Base-by-base conservation (phyloP, 768 basidiomycete genomes). In the Serendipita sp. region DNA sequence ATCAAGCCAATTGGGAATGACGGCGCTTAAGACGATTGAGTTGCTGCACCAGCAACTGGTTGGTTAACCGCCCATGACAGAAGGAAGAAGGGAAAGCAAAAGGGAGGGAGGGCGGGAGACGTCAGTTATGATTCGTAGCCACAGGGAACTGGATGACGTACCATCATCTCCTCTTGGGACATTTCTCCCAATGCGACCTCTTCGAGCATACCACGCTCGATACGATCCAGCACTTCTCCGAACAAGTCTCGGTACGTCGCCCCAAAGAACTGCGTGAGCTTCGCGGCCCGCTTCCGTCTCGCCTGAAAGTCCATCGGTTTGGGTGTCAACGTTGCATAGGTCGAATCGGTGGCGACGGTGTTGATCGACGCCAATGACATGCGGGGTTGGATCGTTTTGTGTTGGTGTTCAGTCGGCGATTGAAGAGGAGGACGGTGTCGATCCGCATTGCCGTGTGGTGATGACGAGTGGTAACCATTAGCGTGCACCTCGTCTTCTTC, bases 221-320 rank as follows among this genome's bases (percentile, higher is more conserved):
- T 85, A 60, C 85, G 89, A 66, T 89, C 86, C 66, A 92, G 72
- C 33, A 92, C 80, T 69, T 90, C 86, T 42, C 76, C 78, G 62
- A 91, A 83, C 62, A 91, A 74, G 62, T 87, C 86, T 28, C 82
- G 79, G 71, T 92, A 90, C 70, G 89, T 80, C 43, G 90, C 90
- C 24, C 89, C 89, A 73, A 92, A 92, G 78, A 91, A 91, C 72
- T 85, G 79, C 28, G 86, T 85, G 64, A 92, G 77, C 75, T 92
- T 92, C 65, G 89, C 88, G 3, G 88, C 89, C 63, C 84, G 77
- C 43, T 82, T 76, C 61, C 90, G 77, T 51, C 88, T 83, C 62
- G 78, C 71, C 71, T 90, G 85, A 76, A 91, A 90, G 17, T 9
- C 28, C 41, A 34, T 53, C 45, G 61, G 61, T 14, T 58, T 63